phyloP scores from a whole-genome alignment of 2,329 filamentous ascomycete genomes.

The Sclerotinia minor region DNA sequence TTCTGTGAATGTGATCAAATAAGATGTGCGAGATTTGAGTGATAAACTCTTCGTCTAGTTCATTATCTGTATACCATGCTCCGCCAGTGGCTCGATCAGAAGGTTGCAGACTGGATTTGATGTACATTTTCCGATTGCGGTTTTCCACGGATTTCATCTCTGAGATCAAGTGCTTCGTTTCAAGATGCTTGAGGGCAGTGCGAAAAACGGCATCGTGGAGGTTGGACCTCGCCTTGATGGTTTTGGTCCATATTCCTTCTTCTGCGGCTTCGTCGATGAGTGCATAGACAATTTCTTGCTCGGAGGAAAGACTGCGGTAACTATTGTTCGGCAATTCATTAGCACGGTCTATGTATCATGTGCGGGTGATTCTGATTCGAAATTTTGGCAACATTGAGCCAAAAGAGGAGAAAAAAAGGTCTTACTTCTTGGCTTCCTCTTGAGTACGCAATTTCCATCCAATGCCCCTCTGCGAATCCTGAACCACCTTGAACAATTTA shows the following conservation, averaged over 20 bases:
- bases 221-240: slow-evolving; percentile 75
- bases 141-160: slow-evolving; percentile 90
- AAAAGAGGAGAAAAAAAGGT: slow-evolving; percentile 20
- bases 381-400: no score
- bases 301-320: slow-evolving; percentile 66
- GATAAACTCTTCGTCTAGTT: slow-evolving; percentile 87
- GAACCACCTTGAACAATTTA: slow-evolving; percentile 56
- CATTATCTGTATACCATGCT: slow-evolving; percentile 90
- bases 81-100: slow-evolving; percentile 90
- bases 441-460: slow-evolving; percentile 60
- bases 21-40: slow-evolving; percentile 71
- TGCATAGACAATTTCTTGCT: slow-evolving; percentile 81
- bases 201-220: slow-evolving; percentile 82
- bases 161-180: slow-evolving; percentile 78
- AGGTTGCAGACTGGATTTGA: slow-evolving; percentile 80
- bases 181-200: slow-evolving; percentile 79
- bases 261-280: slow-evolving; percentile 83
- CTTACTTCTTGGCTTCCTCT: slow-evolving; percentile 63
- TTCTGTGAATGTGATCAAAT: slow-evolving; percentile 68
- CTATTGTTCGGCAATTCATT: slow-evolving; percentile 42
- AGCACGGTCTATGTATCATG: not conserved
- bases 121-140: slow-evolving; percentile 92
- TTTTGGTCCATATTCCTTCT: slow-evolving; percentile 89
- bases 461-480: slow-evolving; percentile 46
- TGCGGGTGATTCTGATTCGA: not conserved